Percentiles rank a stretch among this genome's conserved stretches.
phyloP scores from a whole-genome alignment of 2,329 filamentous ascomycete species.

The Endocalyx cinctus region DNA sequence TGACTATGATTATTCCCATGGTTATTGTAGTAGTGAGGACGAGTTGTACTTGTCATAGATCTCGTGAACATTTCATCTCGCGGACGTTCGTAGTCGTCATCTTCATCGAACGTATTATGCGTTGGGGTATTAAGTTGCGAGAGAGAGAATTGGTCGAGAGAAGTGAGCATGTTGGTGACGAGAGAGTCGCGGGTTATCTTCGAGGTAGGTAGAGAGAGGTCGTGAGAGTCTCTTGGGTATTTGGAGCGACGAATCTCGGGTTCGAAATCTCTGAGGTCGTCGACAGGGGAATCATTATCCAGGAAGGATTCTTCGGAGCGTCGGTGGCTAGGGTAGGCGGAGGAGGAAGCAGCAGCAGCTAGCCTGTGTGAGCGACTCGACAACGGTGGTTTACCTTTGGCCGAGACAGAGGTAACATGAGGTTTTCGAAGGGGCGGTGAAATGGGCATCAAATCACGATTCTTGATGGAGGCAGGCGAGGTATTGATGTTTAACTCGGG shows the following conservation, averaged over 20 bases:
- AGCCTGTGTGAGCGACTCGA: constrained; percentile 29
- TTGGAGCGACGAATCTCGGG: constrained; percentile 23
- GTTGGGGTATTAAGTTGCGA: constrained; percentile 35
- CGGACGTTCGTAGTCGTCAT: constrained; percentile 23
- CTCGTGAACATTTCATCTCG: constrained; percentile 19
- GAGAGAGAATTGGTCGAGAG: constrained; percentile 77
- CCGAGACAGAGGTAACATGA: constrained; percentile 17
- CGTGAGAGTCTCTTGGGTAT: constrained; percentile 65
- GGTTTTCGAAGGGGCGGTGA: constrained; percentile 24
- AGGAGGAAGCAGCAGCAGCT: constrained; percentile 14
- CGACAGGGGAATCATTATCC: constrained; percentile 22
- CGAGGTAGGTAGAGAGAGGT: constrained; percentile 73
- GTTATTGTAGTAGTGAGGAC: constrained; percentile 10
- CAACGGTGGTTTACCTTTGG: constrained; percentile 30
- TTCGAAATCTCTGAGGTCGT: constrained; percentile 26
- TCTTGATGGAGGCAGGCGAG: constrained; percentile 14
- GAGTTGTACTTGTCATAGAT: constrained; percentile 23
- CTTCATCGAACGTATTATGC: constrained; percentile 32
- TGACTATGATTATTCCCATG: constrained; percentile 6
- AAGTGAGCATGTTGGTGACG: constrained; percentile 92
- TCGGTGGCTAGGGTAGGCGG: constrained; percentile 15
- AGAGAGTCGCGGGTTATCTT: constrained; percentile 83
- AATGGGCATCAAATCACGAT: constrained; percentile 21
- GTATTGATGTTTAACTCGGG: constrained; percentile 35
- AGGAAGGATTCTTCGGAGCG: constrained; percentile 26